phyloP scores from a whole-genome alignment of 176 grass and related monocot species.

The Melocanna baccifera region DNA sequence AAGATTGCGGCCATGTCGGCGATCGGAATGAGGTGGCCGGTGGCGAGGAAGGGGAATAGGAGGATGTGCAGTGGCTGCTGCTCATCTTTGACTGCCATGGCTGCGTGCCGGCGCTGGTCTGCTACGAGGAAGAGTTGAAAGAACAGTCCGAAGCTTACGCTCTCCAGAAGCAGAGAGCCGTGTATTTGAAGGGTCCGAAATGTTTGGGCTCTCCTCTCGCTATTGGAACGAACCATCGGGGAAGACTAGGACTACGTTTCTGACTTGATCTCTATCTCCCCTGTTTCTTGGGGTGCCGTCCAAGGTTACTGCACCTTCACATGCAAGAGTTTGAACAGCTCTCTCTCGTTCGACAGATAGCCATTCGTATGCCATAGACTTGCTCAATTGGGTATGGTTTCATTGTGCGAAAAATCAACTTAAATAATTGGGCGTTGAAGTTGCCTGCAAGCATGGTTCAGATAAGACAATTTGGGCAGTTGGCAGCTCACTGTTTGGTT shows the following conservation, averaged over 20 bases:
- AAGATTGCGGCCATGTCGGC: constrained; percentile 60
- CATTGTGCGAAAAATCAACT: background rate
- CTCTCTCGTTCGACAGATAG: background rate
- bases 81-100: constrained; percentile 25
- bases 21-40: constrained; percentile 58
- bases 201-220: background rate
- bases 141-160: background rate
- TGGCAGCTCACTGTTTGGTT: too few relatives aligned
- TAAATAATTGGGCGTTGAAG: background rate
- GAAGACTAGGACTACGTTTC: background rate
- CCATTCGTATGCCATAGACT: background rate
- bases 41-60: constrained; percentile 57
- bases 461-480: too few relatives aligned
- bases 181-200: background rate
- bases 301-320: background rate
- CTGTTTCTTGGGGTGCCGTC: background rate
- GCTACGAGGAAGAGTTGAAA: background rate
- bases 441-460: too few relatives aligned
- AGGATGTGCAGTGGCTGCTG: constrained; percentile 54
- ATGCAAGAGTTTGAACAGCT: background rate
- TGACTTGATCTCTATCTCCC: background rate
- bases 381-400: background rate
- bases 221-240: background rate
- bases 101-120: background rate
- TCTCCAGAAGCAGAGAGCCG: background rate